A percentile compares a stretch with the other conserved stretches of the same genome.
Evolutionary conservation across 1,284 basidiomycete species (phyloP).

Genomic region (Malassezia brasiliensis): DNA sequence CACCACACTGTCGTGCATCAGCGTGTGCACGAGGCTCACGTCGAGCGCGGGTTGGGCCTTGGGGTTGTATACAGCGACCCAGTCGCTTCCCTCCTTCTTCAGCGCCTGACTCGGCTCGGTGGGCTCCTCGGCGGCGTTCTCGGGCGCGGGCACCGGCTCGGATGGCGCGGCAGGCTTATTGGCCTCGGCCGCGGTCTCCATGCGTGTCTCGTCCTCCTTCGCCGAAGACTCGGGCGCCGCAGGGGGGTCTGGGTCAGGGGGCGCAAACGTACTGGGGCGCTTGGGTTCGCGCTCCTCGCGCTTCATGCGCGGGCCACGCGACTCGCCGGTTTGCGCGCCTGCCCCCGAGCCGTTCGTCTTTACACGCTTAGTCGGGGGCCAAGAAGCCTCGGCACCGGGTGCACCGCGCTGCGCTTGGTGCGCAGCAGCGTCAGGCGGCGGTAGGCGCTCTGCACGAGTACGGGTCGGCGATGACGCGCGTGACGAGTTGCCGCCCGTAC

Average conservation of each 20-base stretch:
- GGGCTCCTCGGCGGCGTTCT: too few species aligned
- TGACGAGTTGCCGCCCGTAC: not conserved
- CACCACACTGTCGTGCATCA: slow-evolving; percentile 77
- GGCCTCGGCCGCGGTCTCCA: too few species aligned
- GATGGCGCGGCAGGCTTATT: too few species aligned
- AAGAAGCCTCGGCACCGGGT: not conserved
- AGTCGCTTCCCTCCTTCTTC: slow-evolving; percentile 76
- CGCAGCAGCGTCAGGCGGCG: not conserved
- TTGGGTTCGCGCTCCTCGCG: slow-evolving; percentile 13
- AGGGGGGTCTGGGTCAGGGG: not conserved
- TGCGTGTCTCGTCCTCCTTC: too few species aligned
- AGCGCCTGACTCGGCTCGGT: slow-evolving; percentile 33
- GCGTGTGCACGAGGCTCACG: slow-evolving; percentile 76
- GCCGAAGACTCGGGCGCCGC: not conserved
- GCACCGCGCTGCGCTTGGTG: not conserved
- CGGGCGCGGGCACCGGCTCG: too few species aligned
- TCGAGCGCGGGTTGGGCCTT: slow-evolving; percentile 71
- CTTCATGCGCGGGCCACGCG: not conserved
- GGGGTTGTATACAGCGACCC: slow-evolving; percentile 89
- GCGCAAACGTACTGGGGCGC: not conserved
- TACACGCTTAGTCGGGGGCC: slow-evolving; percentile 14
- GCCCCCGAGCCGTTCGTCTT: not conserved
- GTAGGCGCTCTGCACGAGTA: not conserved
- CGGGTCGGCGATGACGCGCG: not conserved
- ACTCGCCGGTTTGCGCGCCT: not conserved